phyloP scores from a whole-genome alignment of 495 filamentous ascomycete genomes.

The Penicillium ucsense region DNA sequence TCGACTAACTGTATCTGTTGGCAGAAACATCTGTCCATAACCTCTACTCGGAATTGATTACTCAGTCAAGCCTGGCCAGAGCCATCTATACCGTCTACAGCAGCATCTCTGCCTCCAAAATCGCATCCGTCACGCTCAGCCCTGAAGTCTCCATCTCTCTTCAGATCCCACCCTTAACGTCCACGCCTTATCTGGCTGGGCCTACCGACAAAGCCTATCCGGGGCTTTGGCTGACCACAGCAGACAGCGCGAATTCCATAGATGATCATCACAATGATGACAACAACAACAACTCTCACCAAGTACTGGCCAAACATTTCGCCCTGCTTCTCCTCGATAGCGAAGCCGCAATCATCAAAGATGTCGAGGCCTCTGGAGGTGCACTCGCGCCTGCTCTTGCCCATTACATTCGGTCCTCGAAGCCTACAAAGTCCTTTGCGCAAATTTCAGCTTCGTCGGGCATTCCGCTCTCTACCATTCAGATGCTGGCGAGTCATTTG shows the following conservation, averaged over 20 bases:
- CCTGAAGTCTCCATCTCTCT: constrained; percentile 59
- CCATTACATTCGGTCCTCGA: constrained; percentile 75
- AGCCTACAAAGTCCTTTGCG: constrained; percentile 75
- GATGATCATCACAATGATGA: constrained; percentile 53
- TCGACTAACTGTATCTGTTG: not conserved
- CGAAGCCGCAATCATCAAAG: constrained; percentile 68
- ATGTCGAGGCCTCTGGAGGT: constrained; percentile 68
- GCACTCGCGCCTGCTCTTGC: constrained; percentile 62
- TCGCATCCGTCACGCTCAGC: constrained; percentile 60
- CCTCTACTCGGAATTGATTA: constrained; percentile 52
- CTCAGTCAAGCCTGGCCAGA: constrained; percentile 67
- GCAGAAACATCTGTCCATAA: constrained; percentile 29
- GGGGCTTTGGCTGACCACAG: constrained; percentile 79
- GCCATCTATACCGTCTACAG: constrained; percentile 74
- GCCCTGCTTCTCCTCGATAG: constrained; percentile 78
- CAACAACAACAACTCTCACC: constrained; percentile 37
- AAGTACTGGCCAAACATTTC: constrained; percentile 70
- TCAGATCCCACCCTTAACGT: constrained; percentile 75
- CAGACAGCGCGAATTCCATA: constrained; percentile 56
- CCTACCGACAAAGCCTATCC: constrained; percentile 53
- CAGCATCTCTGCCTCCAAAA: constrained; percentile 71
- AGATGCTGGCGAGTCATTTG: constrained; percentile 78
- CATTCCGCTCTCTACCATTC: constrained; percentile 68
- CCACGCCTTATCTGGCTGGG: constrained; percentile 60
- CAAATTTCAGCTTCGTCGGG: constrained; percentile 66